Evolutionary conservation across 805 yeast species (phyloP), one percentile per base, ranked within the genome.

Genomic region (Starmerella vitae): DNA sequence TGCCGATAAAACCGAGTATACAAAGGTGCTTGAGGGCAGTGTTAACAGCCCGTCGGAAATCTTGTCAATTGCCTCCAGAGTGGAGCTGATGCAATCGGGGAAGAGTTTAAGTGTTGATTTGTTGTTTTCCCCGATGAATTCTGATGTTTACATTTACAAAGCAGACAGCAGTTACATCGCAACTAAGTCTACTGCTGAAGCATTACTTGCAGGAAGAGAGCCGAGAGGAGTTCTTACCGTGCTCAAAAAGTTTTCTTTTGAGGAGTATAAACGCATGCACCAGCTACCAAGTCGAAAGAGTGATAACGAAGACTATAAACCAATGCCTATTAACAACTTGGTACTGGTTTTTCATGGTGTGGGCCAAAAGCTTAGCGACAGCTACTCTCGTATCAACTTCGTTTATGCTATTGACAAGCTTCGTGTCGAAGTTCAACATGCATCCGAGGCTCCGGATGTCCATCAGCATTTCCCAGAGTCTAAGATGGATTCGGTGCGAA

Each of bases 271-370:
- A 37, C 36, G 37, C 30, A 20, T 41, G 32, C 40, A 47, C 32
- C 18, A 33, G 10, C 34, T 54, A 19, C 58, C 60, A 2, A 56
- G 51, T 27, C 45, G 59, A 9, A 45, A 46, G 6, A 49, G 52
- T 7, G 61, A 56, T 39, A 43, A 45, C 20, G 37, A 45, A 10
- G 48, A 39, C 18, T 49, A 47, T 39, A 38, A 21, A 27, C 60
- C 61, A 3, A 38, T 67, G 36, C 60, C 65, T 24, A 58, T 74
- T 21, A 73, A 71, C 21, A 77, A 76, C 52, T 62, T 88, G 46
- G 72, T 86, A 1, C 63, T 88, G 10, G 88, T 94, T 47, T 71
- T 88, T 33, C 98, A 88, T 58, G 97, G 98, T 0, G 82, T 91
- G 45, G 98, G 98, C 1, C 98, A 88, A 57, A 73, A 78, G 27